phyloP scores from a whole-genome alignment of 345 rosid genomes.

The Salix brachista region DNA sequence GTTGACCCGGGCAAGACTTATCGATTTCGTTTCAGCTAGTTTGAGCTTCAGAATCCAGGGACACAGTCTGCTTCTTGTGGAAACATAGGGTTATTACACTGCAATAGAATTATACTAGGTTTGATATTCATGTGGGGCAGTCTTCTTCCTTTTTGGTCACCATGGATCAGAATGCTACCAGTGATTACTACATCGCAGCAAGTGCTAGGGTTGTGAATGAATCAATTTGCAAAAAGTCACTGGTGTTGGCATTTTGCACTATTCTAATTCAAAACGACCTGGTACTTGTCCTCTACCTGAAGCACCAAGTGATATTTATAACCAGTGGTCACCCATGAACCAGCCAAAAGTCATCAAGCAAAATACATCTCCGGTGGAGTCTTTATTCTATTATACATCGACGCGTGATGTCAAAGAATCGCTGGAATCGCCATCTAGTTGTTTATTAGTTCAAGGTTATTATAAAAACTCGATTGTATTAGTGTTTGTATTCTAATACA shows the following conservation, averaged over 20 bases:
- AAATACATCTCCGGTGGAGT: no score
- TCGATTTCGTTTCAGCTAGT: no score
- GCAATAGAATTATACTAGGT: slow-evolving; percentile 64
- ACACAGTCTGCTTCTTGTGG: slow-evolving; percentile 75
- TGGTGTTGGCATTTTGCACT: slow-evolving; percentile 87
- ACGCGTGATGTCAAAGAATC: no score
- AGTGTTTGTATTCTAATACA: no score
- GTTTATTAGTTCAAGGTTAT: no score
- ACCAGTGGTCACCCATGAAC: slow-evolving; percentile 71
- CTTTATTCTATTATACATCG: no score
- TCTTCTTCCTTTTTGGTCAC: slow-evolving; percentile 84
- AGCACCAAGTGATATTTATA: no score
- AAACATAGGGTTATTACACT: slow-evolving; percentile 80
- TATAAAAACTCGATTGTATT: no score
- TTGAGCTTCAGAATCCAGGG: slow-evolving; percentile 91
- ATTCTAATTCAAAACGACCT: slow-evolving; percentile 82
- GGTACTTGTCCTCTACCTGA: no score
- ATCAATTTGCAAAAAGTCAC: slow-evolving; percentile 78
- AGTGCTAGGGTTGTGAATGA: slow-evolving; percentile 92
- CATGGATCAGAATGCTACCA: slow-evolving; percentile 81
- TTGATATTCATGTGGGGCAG: slow-evolving; percentile 89
- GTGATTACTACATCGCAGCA: slow-evolving; percentile 85
- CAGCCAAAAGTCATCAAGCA: slow-evolving; percentile 68
- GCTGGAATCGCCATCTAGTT: no score
- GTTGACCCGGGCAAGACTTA: no score